Base-by-base conservation (phyloP, 1,284 basidiomycete species). In the Austroboletus niveus region DNA sequence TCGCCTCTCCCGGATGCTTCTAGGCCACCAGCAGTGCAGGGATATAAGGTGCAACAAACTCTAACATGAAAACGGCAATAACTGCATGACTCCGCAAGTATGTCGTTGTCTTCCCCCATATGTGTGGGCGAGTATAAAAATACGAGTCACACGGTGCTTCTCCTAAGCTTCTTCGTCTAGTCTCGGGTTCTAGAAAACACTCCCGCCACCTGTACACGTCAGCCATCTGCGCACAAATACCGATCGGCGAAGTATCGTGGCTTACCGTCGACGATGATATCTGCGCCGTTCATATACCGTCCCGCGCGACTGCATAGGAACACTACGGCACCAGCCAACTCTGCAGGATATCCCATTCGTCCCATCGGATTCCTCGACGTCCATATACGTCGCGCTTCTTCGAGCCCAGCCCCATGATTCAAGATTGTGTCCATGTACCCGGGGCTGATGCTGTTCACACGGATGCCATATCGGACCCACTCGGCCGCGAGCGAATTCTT, bases 371-470 rank as follows among this genome's bases (percentile, higher is more conserved):
- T 76, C 45, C 71, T 66, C 34, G 64, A 65, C 8, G 59, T 53
- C 72, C 72, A 76, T 20, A 69, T 62, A 9, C 54, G 53, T 43
- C 68, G 62, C 14, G 62, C 64, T 12, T 63, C 58, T 15, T 60
- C 69, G 9, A 73, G 55, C 1, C 65, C 66, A 0, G 65, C 59
- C 9, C 69, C 70, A 40, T 68, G 61, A 32, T 75, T 77, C 57
- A 75, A 60, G 39, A 69, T 63, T 3, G 75, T 76, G 49, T 75
- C 70, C 69, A 75, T 74, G 54, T 74, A 75, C n/a, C 75, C 75
- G 8, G 74, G 73, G 42, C 69, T 71, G 35, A 77, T 67, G 30
- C 66, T 72, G 49, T 75, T 77, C 34, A 75, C 74, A 5, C 72
- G 68, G 36, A 76, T 73, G 1, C 73, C 73, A 51, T 75, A 63